Percentiles rank a stretch among this genome's conserved stretches.
These are phyloP conservation scores for Dactylellina cionopaga DNA, from an alignment of 2,329 filamentous ascomycete species.

Conservation along the genomic window DNA sequence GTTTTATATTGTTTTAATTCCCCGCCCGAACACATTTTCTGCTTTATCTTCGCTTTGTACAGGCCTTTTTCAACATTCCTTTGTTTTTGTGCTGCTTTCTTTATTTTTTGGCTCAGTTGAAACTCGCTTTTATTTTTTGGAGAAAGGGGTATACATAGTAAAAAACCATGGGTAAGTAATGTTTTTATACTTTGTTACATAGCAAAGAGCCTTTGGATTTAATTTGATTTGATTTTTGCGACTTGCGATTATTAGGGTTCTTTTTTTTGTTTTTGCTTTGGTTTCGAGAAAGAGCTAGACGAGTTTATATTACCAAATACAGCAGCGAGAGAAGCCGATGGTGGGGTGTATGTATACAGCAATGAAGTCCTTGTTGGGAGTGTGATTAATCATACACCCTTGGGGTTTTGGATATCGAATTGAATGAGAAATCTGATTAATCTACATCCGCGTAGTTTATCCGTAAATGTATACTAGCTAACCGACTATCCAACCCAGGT, in stretches of 20 bases:
- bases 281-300: no score
- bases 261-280: not conserved
- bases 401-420: not conserved
- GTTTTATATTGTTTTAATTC: not conserved
- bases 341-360: constrained; percentile 5
- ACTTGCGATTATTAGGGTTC: not conserved
- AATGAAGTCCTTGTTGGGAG: not conserved
- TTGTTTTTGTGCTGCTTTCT: no score
- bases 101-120: no score
- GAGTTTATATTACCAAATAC: no score
- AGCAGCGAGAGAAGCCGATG: no score
- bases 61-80: no score
- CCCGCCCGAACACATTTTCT: not conserved
- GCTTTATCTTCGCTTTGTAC: not conserved
- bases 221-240: not conserved
- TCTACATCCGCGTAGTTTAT: not conserved
- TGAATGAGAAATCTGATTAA: not conserved
- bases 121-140: not conserved
- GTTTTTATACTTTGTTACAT: not conserved
- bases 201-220: not conserved
- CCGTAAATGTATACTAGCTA: no score
- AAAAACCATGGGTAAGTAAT: not conserved
- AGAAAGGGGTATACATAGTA: not conserved
- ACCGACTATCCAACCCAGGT: no score
- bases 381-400: not conserved